Base-by-base conservation (phyloP, 2,329 filamentous ascomycete species). In the Emergomyces africanus region DNA sequence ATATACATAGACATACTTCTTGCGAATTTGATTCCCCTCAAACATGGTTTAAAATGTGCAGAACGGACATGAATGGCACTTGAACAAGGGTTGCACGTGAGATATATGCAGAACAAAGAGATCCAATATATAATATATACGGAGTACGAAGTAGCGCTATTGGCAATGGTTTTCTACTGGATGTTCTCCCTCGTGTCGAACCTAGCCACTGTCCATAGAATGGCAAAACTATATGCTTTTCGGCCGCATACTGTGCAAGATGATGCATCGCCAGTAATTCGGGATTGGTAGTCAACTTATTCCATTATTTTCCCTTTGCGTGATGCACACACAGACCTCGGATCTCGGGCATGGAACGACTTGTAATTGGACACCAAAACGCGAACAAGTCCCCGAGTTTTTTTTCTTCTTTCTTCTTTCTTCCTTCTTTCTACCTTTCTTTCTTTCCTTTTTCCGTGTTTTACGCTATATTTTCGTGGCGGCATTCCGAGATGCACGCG, bases 71-170 rank as follows among this genome's bases (percentile, higher is more conserved):
- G 23, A 30, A 54, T 25, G 20, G 33, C 28, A 14, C n/a, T n/a
- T n/a, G 37, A 25, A 14, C 37, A 25, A 54, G 51, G 51, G 20
- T 42, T 35, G 10, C 54, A 55, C 39, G 37, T 55, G 53, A 42
- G 39, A 55, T 41, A 6, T n/a, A 33, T 42, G 37, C 54, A 55
- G 54, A 39, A 55, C 54, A 55, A 55, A 55, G 54, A 44, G 23
- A 44, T 44, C 23, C 37, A n/a, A n/a, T n/a, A n/a, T n/a, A n/a
- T n/a, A n/a, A n/a, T n/a, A n/a, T n/a, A n/a, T n/a, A n/a, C n/a
- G n/a, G n/a, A n/a, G n/a, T n/a, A n/a, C 20, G 23, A 12, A 25
- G 50, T 23, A 4, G 50, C n/a, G 33, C 50, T 18, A 23, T n/a
- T 10, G 14, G 5, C 23, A 20, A 23, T 42, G 39, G 18, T 10